These are phyloP conservation scores for Solanum sejunctum DNA, from an alignment of 257 asterid genomes.

Conservation along the genomic window DNA sequence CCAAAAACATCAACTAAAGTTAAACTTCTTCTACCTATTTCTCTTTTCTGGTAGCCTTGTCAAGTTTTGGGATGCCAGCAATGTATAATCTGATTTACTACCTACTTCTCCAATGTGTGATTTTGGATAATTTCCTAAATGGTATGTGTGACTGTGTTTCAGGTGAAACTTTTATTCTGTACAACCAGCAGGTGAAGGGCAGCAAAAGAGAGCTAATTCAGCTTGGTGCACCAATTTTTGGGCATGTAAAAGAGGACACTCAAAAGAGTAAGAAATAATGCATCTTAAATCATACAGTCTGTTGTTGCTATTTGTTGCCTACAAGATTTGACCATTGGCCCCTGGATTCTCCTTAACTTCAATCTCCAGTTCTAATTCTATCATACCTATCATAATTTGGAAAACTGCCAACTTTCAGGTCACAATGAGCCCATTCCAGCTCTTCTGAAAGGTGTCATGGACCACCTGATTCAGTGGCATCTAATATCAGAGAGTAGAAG, in stretches of 20 bases:
- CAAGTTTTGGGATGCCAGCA: neutral
- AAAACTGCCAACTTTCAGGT: constrained; percentile 20
- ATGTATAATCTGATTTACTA: neutral
- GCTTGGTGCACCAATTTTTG: constrained; percentile 86
- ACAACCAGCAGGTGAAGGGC: constrained; percentile 82
- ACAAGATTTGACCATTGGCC: neutral
- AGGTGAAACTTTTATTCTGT: constrained; percentile 89
- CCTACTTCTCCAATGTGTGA: neutral
- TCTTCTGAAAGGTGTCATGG: constrained; percentile 53
- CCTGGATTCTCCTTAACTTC: neutral
- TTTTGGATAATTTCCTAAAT: neutral
- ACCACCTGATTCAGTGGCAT: constrained; percentile 89
- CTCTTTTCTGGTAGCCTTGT: neutral
- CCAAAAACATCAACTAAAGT: neutral
- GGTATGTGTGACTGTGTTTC: constrained; percentile 8
- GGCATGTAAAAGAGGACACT: constrained; percentile 50
- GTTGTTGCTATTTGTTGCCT: neutral
- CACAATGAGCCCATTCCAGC: constrained; percentile 82
- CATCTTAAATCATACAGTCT: neutral
- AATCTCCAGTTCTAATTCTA: neutral
- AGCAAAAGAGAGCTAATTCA: constrained; percentile 95
- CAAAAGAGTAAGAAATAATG: constrained; percentile 41
- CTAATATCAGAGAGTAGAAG: constrained; percentile 60
- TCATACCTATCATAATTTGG: neutral
- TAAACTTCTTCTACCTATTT: neutral